These are phyloP conservation scores for Meira miltonrushii DNA, from an alignment of 1,284 basidiomycete genomes.

Conservation along the genomic window DNA sequence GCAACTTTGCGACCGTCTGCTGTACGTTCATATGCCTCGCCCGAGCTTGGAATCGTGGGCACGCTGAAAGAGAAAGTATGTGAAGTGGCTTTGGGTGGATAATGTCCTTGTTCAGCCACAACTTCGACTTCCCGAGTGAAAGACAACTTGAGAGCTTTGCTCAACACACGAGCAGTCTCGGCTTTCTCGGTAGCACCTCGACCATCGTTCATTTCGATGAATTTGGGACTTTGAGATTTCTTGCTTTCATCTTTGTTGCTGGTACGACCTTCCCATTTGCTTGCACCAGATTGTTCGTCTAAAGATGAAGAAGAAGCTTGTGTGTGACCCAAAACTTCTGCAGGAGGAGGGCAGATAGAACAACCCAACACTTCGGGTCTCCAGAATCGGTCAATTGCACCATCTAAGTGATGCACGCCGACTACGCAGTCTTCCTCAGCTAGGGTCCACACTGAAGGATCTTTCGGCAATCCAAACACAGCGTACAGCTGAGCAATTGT, in stretches of 20 bases:
- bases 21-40: constrained; percentile 13
- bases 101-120: constrained; percentile 37
- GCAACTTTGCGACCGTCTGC: constrained; percentile 20
- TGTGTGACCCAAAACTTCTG: constrained; percentile 13
- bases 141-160: constrained; percentile 60
- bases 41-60: constrained; percentile 34
- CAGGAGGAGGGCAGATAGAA: constrained; percentile 55
- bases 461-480: constrained; percentile 57
- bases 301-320: constrained; percentile 7
- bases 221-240: constrained; percentile 44
- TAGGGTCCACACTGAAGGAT: constrained; percentile 68
- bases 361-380: constrained; percentile 69
- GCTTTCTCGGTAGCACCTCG: constrained; percentile 39
- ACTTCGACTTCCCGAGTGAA: constrained; percentile 91
- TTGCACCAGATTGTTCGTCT: constrained; percentile 15
- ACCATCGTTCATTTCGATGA: constrained; percentile 46
- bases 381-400: constrained; percentile 88
- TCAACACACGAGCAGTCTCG: constrained; percentile 40
- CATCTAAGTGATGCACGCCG: constrained; percentile 76
- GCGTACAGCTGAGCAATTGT: constrained; percentile 56
- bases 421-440: constrained; percentile 80
- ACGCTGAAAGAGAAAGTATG: constrained; percentile 78
- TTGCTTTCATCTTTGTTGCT: constrained; percentile 24
- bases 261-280: constrained; percentile 21
- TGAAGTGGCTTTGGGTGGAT: constrained; percentile 65